Evolutionary conservation across 2,329 filamentous ascomycete genomes (phyloP), one percentile per base, ranked within the genome.

Genomic region (Colletotrichum horii): DNA sequence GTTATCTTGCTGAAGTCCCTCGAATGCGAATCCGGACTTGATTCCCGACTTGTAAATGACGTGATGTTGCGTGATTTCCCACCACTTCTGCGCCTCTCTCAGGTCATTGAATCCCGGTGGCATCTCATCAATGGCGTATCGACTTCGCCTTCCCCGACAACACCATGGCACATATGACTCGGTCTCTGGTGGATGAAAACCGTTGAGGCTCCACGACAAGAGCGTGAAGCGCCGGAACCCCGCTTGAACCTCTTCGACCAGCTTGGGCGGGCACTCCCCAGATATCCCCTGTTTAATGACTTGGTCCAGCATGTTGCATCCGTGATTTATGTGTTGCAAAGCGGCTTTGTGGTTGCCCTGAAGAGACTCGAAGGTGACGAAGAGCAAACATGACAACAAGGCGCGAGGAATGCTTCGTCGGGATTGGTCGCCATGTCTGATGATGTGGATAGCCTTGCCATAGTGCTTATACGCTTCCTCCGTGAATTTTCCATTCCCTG

Each of bases 361-460:
- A 69, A 85, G 83, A 2, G 84, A 77, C 61, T 86, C 85, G 66
- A 86, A 86, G 75, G 84, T 86, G 52, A 86, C 83, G 69, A 86
- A 86, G 1, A 86, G 77, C 3, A 86, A 77, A 1, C 85, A 86
- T 2, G 85, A 84, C 9, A 86, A 71, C 60, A 86, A 70, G 0
- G 85, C 85, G 1, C 84, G 86, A 5, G 71, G 65, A 7, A 12
- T 84, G 85, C 26, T 84, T 78, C 16, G 85, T 67, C 1, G 83
- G 80, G 32, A 84, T 80, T 15, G 78, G 80, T 8, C 79, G 82
- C 7, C 83, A 82, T 32, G 76, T 79, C 4, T 84, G 81, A 67
- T 81, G 22, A 85, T 75, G 2, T 83, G 83, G n/a, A 87, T 78
- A 5, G 85, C 85, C 62, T 85, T 81, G 64, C 85, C 86, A 58